A percentile compares a stretch with the other conserved stretches of the same genome.
phyloP scores from a whole-genome alignment of 2,329 filamentous ascomycete species.

The Penicillium capsulatum region DNA sequence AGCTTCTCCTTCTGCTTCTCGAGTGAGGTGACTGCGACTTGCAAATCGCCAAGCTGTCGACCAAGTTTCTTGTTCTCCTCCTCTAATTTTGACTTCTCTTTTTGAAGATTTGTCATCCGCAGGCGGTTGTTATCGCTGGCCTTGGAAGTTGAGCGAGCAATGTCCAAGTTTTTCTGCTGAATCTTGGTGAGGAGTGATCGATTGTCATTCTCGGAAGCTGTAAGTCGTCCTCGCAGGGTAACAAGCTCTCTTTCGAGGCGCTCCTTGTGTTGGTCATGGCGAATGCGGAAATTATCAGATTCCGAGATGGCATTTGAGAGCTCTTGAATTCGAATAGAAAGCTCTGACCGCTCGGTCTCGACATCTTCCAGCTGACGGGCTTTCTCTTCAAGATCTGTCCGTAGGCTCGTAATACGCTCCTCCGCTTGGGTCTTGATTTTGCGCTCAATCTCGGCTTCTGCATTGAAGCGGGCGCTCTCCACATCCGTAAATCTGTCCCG shows the following conservation, averaged over 20 bases:
- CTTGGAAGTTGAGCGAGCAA: conserved; percentile 81
- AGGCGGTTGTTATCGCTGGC: conserved; percentile 78
- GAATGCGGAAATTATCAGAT: conserved; percentile 81
- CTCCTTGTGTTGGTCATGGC: conserved; percentile 91
- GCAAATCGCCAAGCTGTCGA: conserved; percentile 80
- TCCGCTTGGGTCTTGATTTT: conserved; percentile 71
- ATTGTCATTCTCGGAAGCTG: conserved; percentile 95
- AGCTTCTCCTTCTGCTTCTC: conserved; percentile 96
- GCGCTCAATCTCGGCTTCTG: conserved; percentile 74
- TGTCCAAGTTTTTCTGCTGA: conserved; percentile 94
- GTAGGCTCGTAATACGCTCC: conserved; percentile 73
- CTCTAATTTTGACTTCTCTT: conserved; percentile 77
- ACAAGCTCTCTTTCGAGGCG: conserved; percentile 85
- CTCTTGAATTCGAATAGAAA: conserved; percentile 76
- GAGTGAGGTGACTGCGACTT: conserved; percentile 73
- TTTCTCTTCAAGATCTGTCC: conserved; percentile 75
- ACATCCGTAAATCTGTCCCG: conserved; percentile 78
- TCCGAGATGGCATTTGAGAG: conserved; percentile 83
- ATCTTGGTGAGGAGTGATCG: conserved; percentile 92
- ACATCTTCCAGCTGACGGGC: conserved; percentile 72
- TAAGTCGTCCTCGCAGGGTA: conserved; percentile 81
- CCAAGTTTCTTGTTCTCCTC: conserved; percentile 76
- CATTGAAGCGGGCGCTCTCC: conserved; percentile 79
- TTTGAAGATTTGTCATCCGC: conserved; percentile 70
- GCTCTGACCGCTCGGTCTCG: conserved; percentile 70